Evolutionary conservation across 2,329 filamentous ascomycete genomes (phyloP), one percentile per base, ranked within the genome.

Genomic region (Aspergillus glaucus): DNA sequence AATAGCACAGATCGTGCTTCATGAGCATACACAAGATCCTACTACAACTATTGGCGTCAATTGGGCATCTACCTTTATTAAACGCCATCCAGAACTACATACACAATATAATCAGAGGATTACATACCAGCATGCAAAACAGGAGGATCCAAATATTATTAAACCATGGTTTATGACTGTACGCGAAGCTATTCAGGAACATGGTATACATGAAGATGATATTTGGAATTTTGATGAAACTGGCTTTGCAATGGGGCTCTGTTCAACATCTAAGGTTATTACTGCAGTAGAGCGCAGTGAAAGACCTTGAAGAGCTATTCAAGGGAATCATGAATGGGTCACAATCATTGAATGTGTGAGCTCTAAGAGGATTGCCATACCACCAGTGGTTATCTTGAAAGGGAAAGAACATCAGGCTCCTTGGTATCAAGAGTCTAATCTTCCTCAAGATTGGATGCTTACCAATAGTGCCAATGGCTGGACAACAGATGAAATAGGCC

Each of bases 331-430:
- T 2, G 17, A 45, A 45, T 34, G 34, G 28, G 21, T 45, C 34
- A 36, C n/a, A 14, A 45, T 45, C 34, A 45, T 45, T 45, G 34
- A 37, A 34, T 34, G 17, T 45, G 34, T 36, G 19, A 34, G 28
- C 6, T 45, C 21, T 5, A 45, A 45, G 34, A 4, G 28, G 19
- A 36, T 45, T 32, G 2, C 12, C 34, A 43, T 26, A 45, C 43
- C 21, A 15, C 28, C 34, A 45, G 24, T 32, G 34, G 28, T 45
- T 45, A 45, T 45, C 12, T 36, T 45, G 3, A 45, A 45, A 12
- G 28, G 9, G n/a, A 45, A 45, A 19, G 12, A n/a, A 15, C 21
- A 45, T 10, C 17, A 45, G 19, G 28, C 28, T 19, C 3, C 17
- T 17, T 45, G 34, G 28, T 45, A 43, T 45, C 21, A 45, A 45